Base-by-base conservation (phyloP, 2,329 filamentous ascomycete species). In the Fusarium falciforme region DNA sequence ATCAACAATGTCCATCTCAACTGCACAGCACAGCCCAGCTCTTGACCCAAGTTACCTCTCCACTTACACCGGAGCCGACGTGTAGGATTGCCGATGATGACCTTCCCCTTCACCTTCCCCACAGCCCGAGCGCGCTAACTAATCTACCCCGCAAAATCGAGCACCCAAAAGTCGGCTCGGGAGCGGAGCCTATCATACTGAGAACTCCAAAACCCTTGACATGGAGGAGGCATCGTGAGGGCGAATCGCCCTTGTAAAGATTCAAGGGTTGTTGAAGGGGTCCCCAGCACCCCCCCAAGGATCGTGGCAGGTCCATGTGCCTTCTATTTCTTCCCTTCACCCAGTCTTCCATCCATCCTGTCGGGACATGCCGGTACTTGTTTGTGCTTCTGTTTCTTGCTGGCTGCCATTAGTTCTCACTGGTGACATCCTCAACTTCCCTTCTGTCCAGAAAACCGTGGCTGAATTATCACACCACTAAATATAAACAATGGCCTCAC, bases 121-220 rank as follows among this genome's bases (percentile, higher is more conserved):
- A 74, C 75, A 71, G 52, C 47, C 47, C 17, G 17, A 29, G 25
- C 27, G 17, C 57, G 27, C 47, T 64, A 71, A 36, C 47, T 71
- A 52, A 52, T n/a, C 14, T 52, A 65, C 72, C 67, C 72, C 73
- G 62, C 70, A 73, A 64, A 38, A 20, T 49, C 20, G 6, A 58
- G 47, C 47, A 52, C 17, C 11, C 22, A 38, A 59, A 49, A 55
- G 61, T 49, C 65, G 54, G 60, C 60, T 64, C 33, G 25, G 60
- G 42, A 64, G 68, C 68, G 63, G 71, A 69, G 55, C 65, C 60
- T 52, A 49, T 57, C 38, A 54, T 2, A 4, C 10, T 10, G 54
- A 29, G 33, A 27, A 22, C 35, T n/a, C 33, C 35, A 22, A 38
- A 38, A 40, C 35, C 22, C 55, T 38, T 58, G 35, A 36, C 55